phyloP scores from a whole-genome alignment of 1,284 basidiomycete genomes.

The Termitomyces sp. region DNA sequence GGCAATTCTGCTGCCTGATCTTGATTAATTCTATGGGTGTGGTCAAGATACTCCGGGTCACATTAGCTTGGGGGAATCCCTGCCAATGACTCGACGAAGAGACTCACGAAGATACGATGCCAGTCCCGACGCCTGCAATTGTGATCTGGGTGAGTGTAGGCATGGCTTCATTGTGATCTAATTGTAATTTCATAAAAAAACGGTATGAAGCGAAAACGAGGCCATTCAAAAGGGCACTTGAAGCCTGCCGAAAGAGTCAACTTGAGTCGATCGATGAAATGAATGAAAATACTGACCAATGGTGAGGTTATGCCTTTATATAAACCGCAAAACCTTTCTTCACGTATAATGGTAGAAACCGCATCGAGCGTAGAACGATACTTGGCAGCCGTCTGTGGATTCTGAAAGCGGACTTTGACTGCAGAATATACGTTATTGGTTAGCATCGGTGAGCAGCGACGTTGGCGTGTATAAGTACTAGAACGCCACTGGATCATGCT shows the following conservation, averaged over 20 bases:
- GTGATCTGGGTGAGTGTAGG: constrained; percentile 67
- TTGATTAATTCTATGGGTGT: constrained; percentile 84
- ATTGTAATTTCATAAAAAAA: constrained; percentile 61
- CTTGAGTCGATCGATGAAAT: not conserved
- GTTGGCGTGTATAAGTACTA: not conserved
- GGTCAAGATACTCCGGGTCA: constrained; percentile 56
- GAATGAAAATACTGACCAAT: constrained; percentile 40
- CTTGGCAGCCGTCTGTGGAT: constrained; percentile 45
- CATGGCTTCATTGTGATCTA: constrained; percentile 34
- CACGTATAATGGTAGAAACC: constrained; percentile 56
- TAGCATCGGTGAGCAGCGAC: not conserved
- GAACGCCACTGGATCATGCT: not conserved
- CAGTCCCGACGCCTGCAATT: constrained; percentile 74
- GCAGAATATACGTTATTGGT: constrained; percentile 1
- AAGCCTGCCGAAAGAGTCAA: constrained; percentile 37
- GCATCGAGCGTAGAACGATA: constrained; percentile 62
- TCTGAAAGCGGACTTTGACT: constrained; percentile 78
- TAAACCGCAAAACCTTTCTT: constrained; percentile 62
- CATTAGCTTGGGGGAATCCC: not conserved
- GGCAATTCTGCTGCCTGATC: constrained; percentile 70
- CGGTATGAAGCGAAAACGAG: constrained; percentile 72
- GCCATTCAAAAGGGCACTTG: constrained; percentile 69
- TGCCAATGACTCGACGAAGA: not conserved
- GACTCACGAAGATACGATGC: constrained; percentile 70
- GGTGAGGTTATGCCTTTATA: constrained; percentile 73